These are phyloP conservation scores for Calocera viscosa DNA, from an alignment of 768 basidiomycete species.

Conservation along the genomic window DNA sequence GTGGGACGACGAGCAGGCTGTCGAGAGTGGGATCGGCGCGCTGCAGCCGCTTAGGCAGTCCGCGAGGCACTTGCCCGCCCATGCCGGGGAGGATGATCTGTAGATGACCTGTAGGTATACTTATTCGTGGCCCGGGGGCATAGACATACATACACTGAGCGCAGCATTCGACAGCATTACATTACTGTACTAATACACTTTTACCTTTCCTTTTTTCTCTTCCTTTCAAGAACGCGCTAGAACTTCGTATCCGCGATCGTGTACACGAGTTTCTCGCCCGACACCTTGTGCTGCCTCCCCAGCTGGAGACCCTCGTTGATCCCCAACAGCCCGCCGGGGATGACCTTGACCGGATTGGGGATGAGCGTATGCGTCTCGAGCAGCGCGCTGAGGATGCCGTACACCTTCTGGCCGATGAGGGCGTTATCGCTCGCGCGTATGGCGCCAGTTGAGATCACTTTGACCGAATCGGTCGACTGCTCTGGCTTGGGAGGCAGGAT, in stretches of 20 bases:
- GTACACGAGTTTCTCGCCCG: conserved; percentile 16
- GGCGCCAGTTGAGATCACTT: conserved; percentile 9
- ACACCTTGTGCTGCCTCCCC: conserved; percentile 13
- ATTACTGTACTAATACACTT: neutral
- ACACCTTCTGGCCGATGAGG: neutral
- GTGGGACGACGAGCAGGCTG: neutral
- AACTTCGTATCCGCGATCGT: conserved; percentile 13
- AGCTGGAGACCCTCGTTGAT: conserved; percentile 14
- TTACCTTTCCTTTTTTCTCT: conserved; percentile 11
- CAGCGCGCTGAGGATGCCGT: conserved; percentile 3
- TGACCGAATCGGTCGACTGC: neutral
- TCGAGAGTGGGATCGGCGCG: neutral
- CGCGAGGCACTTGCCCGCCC: neutral
- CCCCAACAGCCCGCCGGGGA: conserved; percentile 12
- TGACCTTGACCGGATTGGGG: conserved; percentile 13
- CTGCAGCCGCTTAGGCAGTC: neutral
- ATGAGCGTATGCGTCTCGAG: conserved; percentile 5
- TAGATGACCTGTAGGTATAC: neutral
- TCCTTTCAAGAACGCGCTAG: neutral
- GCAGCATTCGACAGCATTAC: neutral
- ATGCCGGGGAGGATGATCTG: neutral
- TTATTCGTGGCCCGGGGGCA: neutral
- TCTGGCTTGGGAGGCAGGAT: conserved; percentile 6
- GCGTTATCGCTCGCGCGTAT: neutral
- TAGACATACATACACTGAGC: neutral